phyloP scores from a whole-genome alignment of 1,284 basidiomycete species.

The Schizophyllum commune region DNA sequence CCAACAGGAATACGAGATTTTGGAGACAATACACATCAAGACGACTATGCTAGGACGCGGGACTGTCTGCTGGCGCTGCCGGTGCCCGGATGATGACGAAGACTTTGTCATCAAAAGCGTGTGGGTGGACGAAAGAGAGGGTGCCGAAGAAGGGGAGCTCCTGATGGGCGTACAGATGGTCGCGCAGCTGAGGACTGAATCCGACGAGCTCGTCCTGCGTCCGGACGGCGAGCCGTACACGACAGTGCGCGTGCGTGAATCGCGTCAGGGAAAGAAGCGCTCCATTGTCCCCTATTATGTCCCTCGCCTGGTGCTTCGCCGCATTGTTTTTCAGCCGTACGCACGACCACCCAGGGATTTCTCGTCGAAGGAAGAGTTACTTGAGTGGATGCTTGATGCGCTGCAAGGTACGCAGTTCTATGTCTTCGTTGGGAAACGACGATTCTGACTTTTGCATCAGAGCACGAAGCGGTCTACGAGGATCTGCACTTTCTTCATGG shows the following conservation, averaged over 20 bases:
- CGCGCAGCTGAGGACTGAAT: neutral
- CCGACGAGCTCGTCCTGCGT: neutral
- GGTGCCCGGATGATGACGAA: neutral
- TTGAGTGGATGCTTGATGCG: neutral
- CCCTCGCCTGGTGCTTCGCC: neutral
- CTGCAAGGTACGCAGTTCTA: neutral
- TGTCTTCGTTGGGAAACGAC: neutral
- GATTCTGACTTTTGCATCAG: neutral
- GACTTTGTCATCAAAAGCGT: conserved; percentile 7
- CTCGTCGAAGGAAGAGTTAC: neutral
- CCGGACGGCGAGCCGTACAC: neutral
- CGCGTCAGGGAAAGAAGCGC: neutral
- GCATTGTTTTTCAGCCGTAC: neutral
- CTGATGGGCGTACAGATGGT: neutral
- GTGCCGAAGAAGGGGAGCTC: conserved; percentile 1
- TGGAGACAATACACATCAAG: neutral
- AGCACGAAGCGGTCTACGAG: neutral
- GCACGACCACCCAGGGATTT: neutral
- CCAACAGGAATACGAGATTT: conserved; percentile 1
- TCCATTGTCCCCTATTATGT: neutral
- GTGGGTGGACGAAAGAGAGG: neutral
- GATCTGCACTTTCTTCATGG: neutral
- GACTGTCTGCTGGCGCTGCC: conserved; percentile 5
- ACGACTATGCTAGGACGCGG: conserved; percentile 2
- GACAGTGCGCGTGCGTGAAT: neutral